Evolutionary conservation across 2,329 filamentous ascomycete genomes (phyloP).

Genomic region (Lojkania enalia): DNA sequence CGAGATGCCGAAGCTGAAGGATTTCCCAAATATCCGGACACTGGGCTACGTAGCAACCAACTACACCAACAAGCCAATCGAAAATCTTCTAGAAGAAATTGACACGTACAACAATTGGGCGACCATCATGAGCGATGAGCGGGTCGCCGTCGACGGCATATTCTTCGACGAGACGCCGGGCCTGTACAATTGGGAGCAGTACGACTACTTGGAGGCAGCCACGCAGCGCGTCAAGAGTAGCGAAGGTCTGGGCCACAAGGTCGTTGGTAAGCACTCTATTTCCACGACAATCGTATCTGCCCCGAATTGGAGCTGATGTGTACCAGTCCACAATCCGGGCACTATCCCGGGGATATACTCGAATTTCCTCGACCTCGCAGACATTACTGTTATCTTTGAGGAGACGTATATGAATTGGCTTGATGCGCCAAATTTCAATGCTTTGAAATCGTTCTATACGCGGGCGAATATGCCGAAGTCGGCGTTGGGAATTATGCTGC

Average conservation of each 20-base stretch:
- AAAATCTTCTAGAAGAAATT: conserved; percentile 43
- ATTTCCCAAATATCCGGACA: conserved; percentile 52
- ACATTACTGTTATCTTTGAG: conserved; percentile 31
- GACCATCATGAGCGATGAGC: conserved; percentile 30
- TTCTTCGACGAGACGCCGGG: conserved; percentile 55
- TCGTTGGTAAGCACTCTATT: conserved; percentile 18
- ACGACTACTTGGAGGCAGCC: conserved; percentile 20
- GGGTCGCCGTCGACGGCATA: conserved; percentile 52
- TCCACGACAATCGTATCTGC: too few species aligned
- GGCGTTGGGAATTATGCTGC: conserved; percentile 23
- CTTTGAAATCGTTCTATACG: conserved; percentile 14
- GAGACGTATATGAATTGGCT: conserved; percentile 23
- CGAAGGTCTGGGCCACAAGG: conserved; percentile 18
- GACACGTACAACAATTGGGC: conserved; percentile 52
- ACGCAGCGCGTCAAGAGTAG: conserved; percentile 12
- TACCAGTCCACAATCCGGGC: conserved; percentile 25
- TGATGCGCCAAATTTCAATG: conserved; percentile 19
- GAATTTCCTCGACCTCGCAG: conserved; percentile 28
- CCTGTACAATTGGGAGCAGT: conserved; percentile 22
- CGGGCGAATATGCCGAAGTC: conserved; percentile 12
- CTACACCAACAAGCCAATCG: conserved; percentile 43
- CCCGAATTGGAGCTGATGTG: not conserved
- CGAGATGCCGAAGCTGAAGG: conserved; percentile 46
- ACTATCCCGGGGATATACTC: conserved; percentile 16
- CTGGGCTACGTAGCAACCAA: conserved; percentile 56